Evolutionary conservation across 2,329 filamentous ascomycete genomes (phyloP), one percentile per base, ranked within the genome.

Genomic region (Aspergillus arachidicola): DNA sequence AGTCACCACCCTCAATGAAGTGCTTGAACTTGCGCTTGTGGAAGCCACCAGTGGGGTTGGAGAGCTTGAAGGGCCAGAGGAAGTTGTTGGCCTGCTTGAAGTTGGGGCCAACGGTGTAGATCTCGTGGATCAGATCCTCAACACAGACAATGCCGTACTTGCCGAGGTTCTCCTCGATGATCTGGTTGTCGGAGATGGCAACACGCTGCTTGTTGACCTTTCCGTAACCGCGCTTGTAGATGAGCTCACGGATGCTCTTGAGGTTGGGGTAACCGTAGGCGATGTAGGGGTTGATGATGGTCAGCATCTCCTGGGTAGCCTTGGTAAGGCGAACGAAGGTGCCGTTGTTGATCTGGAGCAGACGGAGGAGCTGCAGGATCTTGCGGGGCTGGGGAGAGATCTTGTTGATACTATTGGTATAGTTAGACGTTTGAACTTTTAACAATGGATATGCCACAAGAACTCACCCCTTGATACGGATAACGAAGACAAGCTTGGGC

Each of bases 301-400:
- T 96, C 80, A 96, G 87, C 93, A 97, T 97, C 89, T 96, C 92
- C 78, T 89, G 85, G 78, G 94, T 98, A 72, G 95, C 95, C 91
- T 98, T 99, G 86, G 94, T 98, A 79, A 97, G 87, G 79, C 89
- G 91, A 84, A 99, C 87, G 86, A 99, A 99, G 83, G 97, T 93
- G 84, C 94, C 95, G 84, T 97, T 98, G 92, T 99, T 99, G 91
- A 99, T 99, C 88, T 99, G 95, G 78, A 99, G 91, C 72, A 99
- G 93, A 87, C 95, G 94, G 82, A 99, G 94, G 67, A 99, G 92
- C 86, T 99, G 95, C 76, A 99, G 90, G 80, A 97, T 98, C 91
- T 99, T 99, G 88, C 95, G 94, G 84, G 96, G 96, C 92, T 99
- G 98, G 76, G 95, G 95, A 81, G 96, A 90, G 78, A 99, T 98